A percentile compares a stretch with the other conserved stretches of the same genome.
Evolutionary conservation across 768 basidiomycete genomes (phyloP).

Genomic region (Pleurotus cornucopiae): DNA sequence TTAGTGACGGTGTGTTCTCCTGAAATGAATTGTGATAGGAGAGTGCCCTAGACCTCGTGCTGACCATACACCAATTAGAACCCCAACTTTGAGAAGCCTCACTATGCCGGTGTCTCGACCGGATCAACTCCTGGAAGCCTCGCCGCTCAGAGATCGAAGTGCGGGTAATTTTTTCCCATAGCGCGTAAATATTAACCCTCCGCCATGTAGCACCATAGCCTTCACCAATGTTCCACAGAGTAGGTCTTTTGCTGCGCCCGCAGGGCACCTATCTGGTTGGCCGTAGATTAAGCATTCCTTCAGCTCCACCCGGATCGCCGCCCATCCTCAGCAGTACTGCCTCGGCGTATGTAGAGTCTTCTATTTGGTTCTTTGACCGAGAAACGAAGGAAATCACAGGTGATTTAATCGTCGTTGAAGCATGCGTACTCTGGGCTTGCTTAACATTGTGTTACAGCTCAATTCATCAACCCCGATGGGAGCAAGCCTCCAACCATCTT

Average conservation of each 20-base stretch:
- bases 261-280: neutral
- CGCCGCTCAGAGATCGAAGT: constrained; percentile 1
- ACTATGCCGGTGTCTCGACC: constrained; percentile 2
- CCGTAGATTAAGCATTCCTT: too few species aligned
- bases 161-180: neutral
- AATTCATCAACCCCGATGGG: constrained; percentile 43
- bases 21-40: neutral
- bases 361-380: constrained; percentile 41
- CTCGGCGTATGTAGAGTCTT: constrained; percentile 28
- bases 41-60: neutral
- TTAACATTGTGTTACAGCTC: constrained; percentile 24
- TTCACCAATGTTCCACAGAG: constrained; percentile 2
- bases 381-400: constrained; percentile 35
- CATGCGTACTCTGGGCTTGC: neutral
- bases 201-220: neutral
- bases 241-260: neutral
- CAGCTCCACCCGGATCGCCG: constrained; percentile 30
- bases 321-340: neutral
- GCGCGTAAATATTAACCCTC: neutral
- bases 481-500: constrained; percentile 32
- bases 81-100: constrained; percentile 27
- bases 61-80: constrained; percentile 24
- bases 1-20: constrained; percentile 28
- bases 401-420: constrained; percentile 15
- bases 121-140: constrained; percentile 1